Conservation (phyloP, 2,329 filamentous ascomycete species). For the Trichophyton schoenleinii region DNA sequence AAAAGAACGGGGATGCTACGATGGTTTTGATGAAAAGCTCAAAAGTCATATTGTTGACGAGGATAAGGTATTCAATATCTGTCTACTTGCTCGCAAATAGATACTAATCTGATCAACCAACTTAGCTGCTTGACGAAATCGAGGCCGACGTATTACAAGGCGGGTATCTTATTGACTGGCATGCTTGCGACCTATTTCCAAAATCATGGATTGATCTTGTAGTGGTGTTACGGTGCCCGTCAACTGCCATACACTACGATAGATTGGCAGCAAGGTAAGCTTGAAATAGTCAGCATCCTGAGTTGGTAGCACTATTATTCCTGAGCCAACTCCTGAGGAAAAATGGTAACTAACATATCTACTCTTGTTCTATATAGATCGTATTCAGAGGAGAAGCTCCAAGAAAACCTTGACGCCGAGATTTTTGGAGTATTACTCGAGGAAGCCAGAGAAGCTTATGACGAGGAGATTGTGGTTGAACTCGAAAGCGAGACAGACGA, state of each 20-base stretch:
- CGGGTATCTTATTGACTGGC: constrained; percentile 91
- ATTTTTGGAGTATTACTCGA: constrained; percentile 93
- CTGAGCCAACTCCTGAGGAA: background rate
- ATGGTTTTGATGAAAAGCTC: constrained; percentile 74
- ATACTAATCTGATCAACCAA: background rate
- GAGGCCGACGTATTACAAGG: constrained; percentile 68
- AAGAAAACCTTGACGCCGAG: constrained; percentile 93
- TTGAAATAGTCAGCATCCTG: background rate
- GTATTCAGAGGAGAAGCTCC: constrained; percentile 74
- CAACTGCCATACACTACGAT: constrained; percentile 73
- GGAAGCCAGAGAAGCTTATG: constrained; percentile 78
- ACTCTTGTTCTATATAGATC: constrained; percentile 39
- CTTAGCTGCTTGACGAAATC: constrained; percentile 66
- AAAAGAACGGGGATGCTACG: constrained; percentile 76
- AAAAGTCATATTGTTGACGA: constrained; percentile 91
- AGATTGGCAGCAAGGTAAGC: constrained; percentile 59
- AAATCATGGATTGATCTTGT: constrained; percentile 90
- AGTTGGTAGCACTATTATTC: background rate
- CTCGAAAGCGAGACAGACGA: constrained; percentile 67
- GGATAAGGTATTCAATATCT: constrained; percentile 57
- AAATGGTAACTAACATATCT: constrained; percentile 6
- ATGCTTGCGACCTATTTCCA: constrained; percentile 91
- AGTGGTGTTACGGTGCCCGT: constrained; percentile 67
- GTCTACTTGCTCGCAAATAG: background rate
- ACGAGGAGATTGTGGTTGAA: constrained; percentile 78